Percentiles rank a stretch among this genome's conserved stretches.
phyloP scores from a whole-genome alignment of 2,329 filamentous ascomycete species.

The Knufia fluminis region DNA sequence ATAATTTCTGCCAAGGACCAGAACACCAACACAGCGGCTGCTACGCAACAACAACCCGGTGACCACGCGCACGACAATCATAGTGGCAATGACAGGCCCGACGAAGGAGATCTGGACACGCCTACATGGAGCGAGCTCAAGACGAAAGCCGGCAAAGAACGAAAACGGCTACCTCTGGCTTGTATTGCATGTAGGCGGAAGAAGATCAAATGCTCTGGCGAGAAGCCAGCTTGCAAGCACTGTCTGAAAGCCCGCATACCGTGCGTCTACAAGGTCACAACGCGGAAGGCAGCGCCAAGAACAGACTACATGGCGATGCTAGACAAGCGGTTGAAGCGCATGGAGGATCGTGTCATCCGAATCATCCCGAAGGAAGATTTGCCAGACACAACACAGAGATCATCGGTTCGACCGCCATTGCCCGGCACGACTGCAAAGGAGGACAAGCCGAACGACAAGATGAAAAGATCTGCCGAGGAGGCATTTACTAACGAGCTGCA shows the following conservation, averaged over 20 bases:
- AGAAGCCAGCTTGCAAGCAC: slow-evolving; percentile 96
- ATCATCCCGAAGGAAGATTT: slow-evolving; percentile 81
- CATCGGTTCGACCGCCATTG: slow-evolving; percentile 72
- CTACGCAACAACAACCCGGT: background rate
- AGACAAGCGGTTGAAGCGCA: slow-evolving; percentile 87
- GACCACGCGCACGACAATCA: background rate
- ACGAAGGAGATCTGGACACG: slow-evolving; percentile 31
- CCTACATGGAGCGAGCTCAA: slow-evolving; percentile 75
- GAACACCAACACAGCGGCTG: too few relatives aligned
- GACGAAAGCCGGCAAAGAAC: slow-evolving; percentile 89
- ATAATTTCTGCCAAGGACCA: slow-evolving; percentile 7
- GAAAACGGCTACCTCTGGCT: slow-evolving; percentile 82
- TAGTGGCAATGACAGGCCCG: background rate
- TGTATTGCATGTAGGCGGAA: slow-evolving; percentile 94
- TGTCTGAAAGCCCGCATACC: slow-evolving; percentile 85
- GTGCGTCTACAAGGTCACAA: slow-evolving; percentile 95
- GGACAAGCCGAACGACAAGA: slow-evolving; percentile 25
- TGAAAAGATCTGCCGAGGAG: slow-evolving; percentile 75
- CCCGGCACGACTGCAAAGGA: slow-evolving; percentile 49
- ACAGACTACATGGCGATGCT: slow-evolving; percentile 99
- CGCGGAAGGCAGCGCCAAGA: slow-evolving; percentile 81
- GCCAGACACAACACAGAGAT: slow-evolving; percentile 62
- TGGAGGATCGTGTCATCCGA: slow-evolving; percentile 97
- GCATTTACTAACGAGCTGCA: slow-evolving; percentile 77
- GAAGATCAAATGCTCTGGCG: slow-evolving; percentile 95